Evolutionary conservation across 2,329 filamentous ascomycete genomes (phyloP), one percentile per base, ranked within the genome.

Genomic region (Gnomoniopsis sp.): DNA sequence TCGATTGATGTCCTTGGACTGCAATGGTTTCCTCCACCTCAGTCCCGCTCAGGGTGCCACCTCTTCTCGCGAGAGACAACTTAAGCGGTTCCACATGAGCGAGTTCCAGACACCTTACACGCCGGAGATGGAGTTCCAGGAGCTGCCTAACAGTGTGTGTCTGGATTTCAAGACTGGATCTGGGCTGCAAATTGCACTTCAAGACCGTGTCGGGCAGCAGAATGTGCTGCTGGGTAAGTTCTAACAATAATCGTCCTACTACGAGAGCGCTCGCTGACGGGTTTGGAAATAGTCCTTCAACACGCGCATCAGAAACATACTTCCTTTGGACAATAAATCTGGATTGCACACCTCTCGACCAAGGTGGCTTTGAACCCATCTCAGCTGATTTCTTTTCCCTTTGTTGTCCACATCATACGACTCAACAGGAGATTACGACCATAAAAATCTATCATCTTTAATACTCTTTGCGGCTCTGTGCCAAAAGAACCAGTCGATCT

Each of bases 111-210:
- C 78, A 44, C 93, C 93, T 0, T 91, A 88, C 66, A 80, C 90
- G 17, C 95, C 95, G 0, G 93, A 98, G 71, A 88, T 96, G 60
- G 95, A 98, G 70, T 80, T 91, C 65, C 90, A 97, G 75, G 95
- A 99, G 76, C 79, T 99, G 54, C 92, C 93, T 2, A 91, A 97
- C 75, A 97, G 92, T 68, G 83, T 88, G 3, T 78, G 84, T 8
- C 72, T 87, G 49, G 82, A 87, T 65, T 81, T 88, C 62, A 65
- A 86, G 19, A 83, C 84, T 53, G 83, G 85, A 3, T 84, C 81
- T n/a, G 78, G 78, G 49, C 72, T 88, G 58, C 85, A 88, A 68
- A 73, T 88, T 66, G 85, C 85, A 22, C 88, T 86, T 63, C 84
- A 84, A 70, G 84, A 86, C 69, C 78, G 84, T 56, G 72, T 76